Percentiles rank a stretch among this genome's conserved stretches.
phyloP scores from a whole-genome alignment of 805 yeast genomes.

The Lipomyces japonicus region DNA sequence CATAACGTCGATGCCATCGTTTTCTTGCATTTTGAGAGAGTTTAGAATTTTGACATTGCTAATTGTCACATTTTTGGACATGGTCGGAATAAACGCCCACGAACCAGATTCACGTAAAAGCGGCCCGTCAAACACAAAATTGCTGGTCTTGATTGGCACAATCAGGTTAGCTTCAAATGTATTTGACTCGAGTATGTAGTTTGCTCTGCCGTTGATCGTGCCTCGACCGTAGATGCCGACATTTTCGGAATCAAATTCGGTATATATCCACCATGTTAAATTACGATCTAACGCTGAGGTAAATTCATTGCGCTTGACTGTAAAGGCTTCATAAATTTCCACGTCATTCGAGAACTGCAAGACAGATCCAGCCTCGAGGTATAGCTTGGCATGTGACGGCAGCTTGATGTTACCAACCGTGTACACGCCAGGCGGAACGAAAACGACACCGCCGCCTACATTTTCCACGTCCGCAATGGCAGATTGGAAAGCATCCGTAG shows the following conservation, averaged over 20 bases:
- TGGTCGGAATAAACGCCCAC: slow-evolving; percentile 17
- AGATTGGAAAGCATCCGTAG: slow-evolving; percentile 7
- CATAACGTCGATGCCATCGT: slow-evolving; percentile 21
- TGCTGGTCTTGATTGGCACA: slow-evolving; percentile 8
- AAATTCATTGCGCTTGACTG: not conserved
- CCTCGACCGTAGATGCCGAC: slow-evolving; percentile 14
- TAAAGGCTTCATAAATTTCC: slow-evolving; percentile 2
- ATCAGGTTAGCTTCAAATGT: not conserved
- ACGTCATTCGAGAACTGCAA: not conserved
- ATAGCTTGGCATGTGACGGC: slow-evolving; percentile 3
- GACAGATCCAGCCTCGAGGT: slow-evolving; percentile 17
- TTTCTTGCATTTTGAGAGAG: slow-evolving; percentile 7
- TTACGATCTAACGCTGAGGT: not conserved
- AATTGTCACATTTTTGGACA: slow-evolving; percentile 2
- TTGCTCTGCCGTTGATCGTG: slow-evolving; percentile 11
- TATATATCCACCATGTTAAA: slow-evolving; percentile 11
- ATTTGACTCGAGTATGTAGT: too few species aligned
- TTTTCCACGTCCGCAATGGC: not conserved
- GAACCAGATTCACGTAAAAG: slow-evolving; percentile 12
- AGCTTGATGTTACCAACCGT: slow-evolving; percentile 12
- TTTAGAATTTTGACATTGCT: slow-evolving; percentile 16
- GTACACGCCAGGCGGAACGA: slow-evolving; percentile 16
- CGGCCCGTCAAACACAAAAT: slow-evolving; percentile 15
- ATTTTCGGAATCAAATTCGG: slow-evolving; percentile 7
- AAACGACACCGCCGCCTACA: slow-evolving; percentile 1